Evolutionary conservation across 768 basidiomycete genomes (phyloP).

Genomic region (Xerocomellus amylosporus): DNA sequence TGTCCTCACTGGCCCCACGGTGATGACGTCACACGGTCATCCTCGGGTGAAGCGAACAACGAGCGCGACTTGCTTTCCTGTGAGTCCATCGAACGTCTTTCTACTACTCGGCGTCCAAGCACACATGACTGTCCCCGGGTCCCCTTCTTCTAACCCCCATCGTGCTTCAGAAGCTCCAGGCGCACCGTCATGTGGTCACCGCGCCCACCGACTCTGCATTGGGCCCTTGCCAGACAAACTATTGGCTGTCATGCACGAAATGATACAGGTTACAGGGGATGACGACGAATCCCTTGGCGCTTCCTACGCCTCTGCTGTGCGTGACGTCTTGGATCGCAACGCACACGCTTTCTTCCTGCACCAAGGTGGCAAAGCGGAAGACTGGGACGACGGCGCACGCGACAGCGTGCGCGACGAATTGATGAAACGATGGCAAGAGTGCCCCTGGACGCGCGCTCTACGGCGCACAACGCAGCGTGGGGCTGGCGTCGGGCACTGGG

Average conservation of each 20-base stretch:
- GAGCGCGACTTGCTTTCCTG: neutral
- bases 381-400: conserved; percentile 63
- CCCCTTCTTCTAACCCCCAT: neutral
- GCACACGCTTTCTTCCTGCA: conserved; percentile 63
- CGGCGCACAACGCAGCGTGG: conserved; percentile 20
- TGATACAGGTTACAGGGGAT: conserved; percentile 13
- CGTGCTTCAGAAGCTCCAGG: neutral
- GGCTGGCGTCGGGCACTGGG: conserved; percentile 45
- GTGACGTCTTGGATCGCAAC: conserved; percentile 48
- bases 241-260: conserved; percentile 40
- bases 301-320: conserved; percentile 36
- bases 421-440: conserved; percentile 58
- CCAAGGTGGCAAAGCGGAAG: conserved; percentile 60
- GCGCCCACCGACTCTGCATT: conserved; percentile 60
- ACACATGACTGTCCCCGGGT: conserved; percentile 12
- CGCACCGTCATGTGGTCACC: conserved; percentile 8
- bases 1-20: neutral
- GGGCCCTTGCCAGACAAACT: conserved; percentile 74
- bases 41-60: neutral
- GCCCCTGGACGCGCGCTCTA: conserved; percentile 59
- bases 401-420: conserved; percentile 53
- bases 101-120: neutral
- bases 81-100: neutral
- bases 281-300: conserved; percentile 34
- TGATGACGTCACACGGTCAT: conserved; percentile 30